phyloP scores from a whole-genome alignment of 352 stramenopile genomes.

The Phytophthora fragariae region DNA sequence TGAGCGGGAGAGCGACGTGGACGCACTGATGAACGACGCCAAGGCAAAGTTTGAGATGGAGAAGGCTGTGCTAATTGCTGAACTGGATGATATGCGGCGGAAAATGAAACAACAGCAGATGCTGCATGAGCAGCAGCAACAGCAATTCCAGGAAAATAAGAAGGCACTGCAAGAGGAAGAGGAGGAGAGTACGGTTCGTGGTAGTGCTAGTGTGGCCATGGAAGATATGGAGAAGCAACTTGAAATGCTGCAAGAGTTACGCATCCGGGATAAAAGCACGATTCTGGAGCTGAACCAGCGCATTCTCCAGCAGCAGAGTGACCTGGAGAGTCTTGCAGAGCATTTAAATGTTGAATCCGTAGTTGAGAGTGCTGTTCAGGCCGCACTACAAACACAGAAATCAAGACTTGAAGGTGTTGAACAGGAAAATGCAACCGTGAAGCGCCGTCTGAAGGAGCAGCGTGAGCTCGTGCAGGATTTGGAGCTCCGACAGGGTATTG shows the following conservation, averaged over 20 bases:
- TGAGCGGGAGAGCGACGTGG: conserved; percentile 66
- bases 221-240: conserved; percentile 69
- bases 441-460: conserved; percentile 62
- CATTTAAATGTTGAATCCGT: conserved; percentile 55
- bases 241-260: conserved; percentile 70
- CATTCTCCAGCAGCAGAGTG: conserved; percentile 65
- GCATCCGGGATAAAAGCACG: conserved; percentile 63
- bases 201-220: conserved; percentile 17
- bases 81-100: conserved; percentile 51
- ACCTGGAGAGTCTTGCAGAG: conserved; percentile 63
- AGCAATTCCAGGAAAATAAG: conserved; percentile 33
- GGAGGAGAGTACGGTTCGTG: conserved; percentile 7
- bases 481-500: conserved; percentile 57
- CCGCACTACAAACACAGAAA: conserved; percentile 44
- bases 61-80: conserved; percentile 49
- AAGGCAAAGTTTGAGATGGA: conserved; percentile 67
- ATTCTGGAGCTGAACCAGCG: conserved; percentile 68
- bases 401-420: conserved; percentile 34
- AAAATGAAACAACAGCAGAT: conserved; percentile 51
- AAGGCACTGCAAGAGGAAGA: conserved; percentile 15
- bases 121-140: conserved; percentile 47
- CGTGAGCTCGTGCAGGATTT: conserved; percentile 54
- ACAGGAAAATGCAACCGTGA: conserved; percentile 50
- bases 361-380: conserved; percentile 44
- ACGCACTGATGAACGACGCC: conserved; percentile 53